Percentiles rank a stretch among this genome's conserved stretches.
Conservation (phyloP, 108 stramenopile species). For the Mediolabrus comicus region DNA sequence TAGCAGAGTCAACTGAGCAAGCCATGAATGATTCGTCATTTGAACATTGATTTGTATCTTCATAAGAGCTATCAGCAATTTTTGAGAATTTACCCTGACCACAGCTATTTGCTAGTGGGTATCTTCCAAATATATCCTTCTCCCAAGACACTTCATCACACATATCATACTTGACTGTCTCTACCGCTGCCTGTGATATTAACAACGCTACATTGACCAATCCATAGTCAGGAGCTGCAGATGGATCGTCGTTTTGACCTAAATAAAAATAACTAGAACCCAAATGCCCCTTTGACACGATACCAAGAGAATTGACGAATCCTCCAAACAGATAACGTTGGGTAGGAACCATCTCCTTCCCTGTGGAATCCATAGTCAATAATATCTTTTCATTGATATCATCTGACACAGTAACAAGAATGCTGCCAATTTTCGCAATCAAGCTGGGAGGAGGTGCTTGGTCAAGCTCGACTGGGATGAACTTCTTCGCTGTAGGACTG, state of each 20-base stretch:
- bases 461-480: not conserved
- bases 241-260: conserved; percentile 14
- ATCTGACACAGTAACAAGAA: conserved; percentile 12
- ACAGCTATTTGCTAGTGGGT: conserved; percentile 41
- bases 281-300: conserved; percentile 25
- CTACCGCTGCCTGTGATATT: conserved; percentile 32
- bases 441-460: conserved; percentile 20
- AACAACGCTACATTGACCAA: conserved; percentile 40
- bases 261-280: conserved; percentile 38
- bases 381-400: conserved; percentile 25
- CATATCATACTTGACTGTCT: conserved; percentile 30
- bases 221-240: conserved; percentile 24
- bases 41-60: conserved; percentile 28
- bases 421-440: conserved; percentile 18
- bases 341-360: conserved; percentile 15
- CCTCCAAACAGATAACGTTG: conserved; percentile 36
- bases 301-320: conserved; percentile 32
- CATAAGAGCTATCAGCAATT: conserved; percentile 7
- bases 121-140: conserved; percentile 38
- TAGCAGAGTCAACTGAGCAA: conserved; percentile 29
- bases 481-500: not conserved
- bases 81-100: conserved; percentile 29
- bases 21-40: conserved; percentile 37
- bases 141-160: conserved; percentile 48
- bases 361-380: conserved; percentile 11